Conservation (phyloP, 2,329 filamentous ascomycete genomes). For the Pseudonectria foliicola region DNA sequence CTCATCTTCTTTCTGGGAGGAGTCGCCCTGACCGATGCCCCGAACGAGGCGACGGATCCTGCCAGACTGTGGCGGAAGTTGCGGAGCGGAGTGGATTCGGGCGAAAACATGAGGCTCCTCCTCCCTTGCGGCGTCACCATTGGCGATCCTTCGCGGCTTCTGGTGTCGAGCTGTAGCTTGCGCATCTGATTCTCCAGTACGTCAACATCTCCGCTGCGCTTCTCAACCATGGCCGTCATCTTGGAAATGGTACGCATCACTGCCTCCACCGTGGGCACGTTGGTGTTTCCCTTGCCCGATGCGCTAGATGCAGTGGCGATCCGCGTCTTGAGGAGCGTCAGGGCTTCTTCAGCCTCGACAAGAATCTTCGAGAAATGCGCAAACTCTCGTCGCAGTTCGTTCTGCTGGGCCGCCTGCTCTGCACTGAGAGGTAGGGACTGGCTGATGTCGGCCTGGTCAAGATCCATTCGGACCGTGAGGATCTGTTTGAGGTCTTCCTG, state of each 20-base stretch:
- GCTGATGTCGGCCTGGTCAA: slow-evolving; percentile 56
- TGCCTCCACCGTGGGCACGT: slow-evolving; percentile 79
- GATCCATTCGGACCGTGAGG: slow-evolving; percentile 63
- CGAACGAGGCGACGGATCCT: slow-evolving; percentile 32
- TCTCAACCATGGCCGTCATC: slow-evolving; percentile 89
- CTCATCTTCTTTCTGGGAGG: slow-evolving; percentile 55
- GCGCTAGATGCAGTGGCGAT: slow-evolving; percentile 53
- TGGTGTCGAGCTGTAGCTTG: slow-evolving; percentile 52
- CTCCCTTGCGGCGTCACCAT: slow-evolving; percentile 32
- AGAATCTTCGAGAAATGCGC: slow-evolving; percentile 67
- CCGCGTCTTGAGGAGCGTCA: slow-evolving; percentile 72
- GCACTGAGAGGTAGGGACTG: slow-evolving; percentile 70
- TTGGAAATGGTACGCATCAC: slow-evolving; percentile 86
- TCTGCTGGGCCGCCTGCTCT: slow-evolving; percentile 78
- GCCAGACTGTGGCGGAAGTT: slow-evolving; percentile 34
- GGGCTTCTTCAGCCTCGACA: slow-evolving; percentile 69
- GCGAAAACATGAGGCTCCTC: slow-evolving; percentile 34
- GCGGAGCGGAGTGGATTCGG: slow-evolving; percentile 36
- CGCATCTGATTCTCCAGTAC: slow-evolving; percentile 82
- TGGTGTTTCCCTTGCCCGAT: slow-evolving; percentile 37
- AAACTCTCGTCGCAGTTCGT: slow-evolving; percentile 71
- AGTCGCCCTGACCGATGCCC: slow-evolving; percentile 32
- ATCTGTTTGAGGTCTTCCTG: slow-evolving; percentile 72
- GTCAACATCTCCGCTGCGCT: slow-evolving; percentile 84
- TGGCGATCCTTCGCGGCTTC: slow-evolving; percentile 37